phyloP scores from a whole-genome alignment of 495 filamentous ascomycete genomes.

The Letharia columbiana region DNA sequence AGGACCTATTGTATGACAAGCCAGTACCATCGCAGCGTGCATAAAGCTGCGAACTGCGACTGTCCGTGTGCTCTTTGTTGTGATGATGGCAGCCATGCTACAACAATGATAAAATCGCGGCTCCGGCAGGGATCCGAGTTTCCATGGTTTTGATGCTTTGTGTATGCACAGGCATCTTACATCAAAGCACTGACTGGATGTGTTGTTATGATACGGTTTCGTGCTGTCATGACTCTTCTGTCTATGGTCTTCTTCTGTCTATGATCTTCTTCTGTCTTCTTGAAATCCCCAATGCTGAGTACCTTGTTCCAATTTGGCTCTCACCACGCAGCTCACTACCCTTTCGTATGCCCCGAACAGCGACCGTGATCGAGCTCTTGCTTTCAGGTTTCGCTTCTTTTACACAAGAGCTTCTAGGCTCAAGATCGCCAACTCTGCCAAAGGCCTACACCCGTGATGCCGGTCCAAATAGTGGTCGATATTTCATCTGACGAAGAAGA shows the following conservation, averaged over 20 bases:
- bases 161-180: not conserved
- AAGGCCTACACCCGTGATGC: not conserved
- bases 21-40: not conserved
- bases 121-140: not conserved
- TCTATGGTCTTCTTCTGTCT: too few species aligned
- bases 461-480: not conserved
- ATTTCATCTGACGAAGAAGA: conserved; percentile 9
- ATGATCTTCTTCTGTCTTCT: not conserved
- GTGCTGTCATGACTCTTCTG: not conserved
- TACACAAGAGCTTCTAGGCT: not conserved
- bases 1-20: not conserved
- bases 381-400: not conserved
- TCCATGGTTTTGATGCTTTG: not conserved
- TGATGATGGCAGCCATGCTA: not conserved
- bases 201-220: not conserved
- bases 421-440: not conserved
- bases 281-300: not conserved
- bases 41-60: not conserved
- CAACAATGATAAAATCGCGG: not conserved
- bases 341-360: not conserved
- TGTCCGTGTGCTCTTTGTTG: not conserved
- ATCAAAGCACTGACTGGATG: not conserved
- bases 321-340: not conserved
- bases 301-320: not conserved
- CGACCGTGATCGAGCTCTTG: not conserved